Evolutionary conservation across 129 eudicot genomes (phyloP), one percentile per base, ranked within the genome.

Genomic region (Chrysanthemum seticuspe): DNA sequence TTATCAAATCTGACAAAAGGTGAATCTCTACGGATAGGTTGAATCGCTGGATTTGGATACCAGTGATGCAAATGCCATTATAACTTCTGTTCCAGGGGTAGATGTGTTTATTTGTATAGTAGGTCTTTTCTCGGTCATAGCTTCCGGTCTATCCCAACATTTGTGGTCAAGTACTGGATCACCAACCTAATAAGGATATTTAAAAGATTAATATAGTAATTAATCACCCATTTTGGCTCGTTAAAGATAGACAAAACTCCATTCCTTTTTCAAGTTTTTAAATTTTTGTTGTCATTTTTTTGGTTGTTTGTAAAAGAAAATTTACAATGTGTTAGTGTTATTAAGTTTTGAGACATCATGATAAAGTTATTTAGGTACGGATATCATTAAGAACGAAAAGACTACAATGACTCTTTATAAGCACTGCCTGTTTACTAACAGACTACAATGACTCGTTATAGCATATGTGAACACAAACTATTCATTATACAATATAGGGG

Each of bases 121-220:
- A 67, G 99, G 94, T 66, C 99, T 83, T 82, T 62, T 71, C 79
- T 85, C 96, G 0, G 74, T 88, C 99, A 94, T 94, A 65, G 73
- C 86, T 81, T 94, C 99, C 13, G 99, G 99, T 65, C 97, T 78
- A 56, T 90, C 80, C 99, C 99, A 94, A 66, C 99, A 94, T 64
- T 72, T 81, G 79, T 94, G 99, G 83, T 94, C 99, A 64, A 74
- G 57, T 15, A 73, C 81, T 15, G 99, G 96, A 77, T 82, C 90
- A 50, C 99, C 99, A 47, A 94, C 99, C 96, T 92, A 87, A 62
- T 62, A 3, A 36, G 5, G 4, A 72, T 13, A 65, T 36, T 9
- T 44, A 9, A 53, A 2, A 6, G 1, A 65, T 62, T 13, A 13
- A 19, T 19, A 19, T 19, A 19, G 21, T 19, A 19, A 62, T 19